Percentiles rank a stretch among this genome's conserved stretches.
These are phyloP conservation scores for Fonsecaea pedrosoi DNA, from an alignment of 2,329 filamentous ascomycete species.

Conservation along the genomic window DNA sequence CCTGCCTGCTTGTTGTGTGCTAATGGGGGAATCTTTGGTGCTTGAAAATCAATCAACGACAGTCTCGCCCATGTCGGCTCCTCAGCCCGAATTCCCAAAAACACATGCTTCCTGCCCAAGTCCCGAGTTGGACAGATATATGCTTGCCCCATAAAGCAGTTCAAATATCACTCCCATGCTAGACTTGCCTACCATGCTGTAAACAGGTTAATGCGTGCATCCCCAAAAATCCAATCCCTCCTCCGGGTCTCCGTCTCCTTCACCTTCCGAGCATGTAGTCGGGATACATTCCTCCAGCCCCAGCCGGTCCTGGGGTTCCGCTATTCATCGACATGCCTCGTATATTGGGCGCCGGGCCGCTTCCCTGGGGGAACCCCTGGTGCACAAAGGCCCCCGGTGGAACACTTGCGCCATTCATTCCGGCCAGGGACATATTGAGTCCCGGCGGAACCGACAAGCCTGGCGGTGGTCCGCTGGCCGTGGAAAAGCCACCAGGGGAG, in stretches of 20 bases:
- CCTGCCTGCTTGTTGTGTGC: constrained; percentile 28
- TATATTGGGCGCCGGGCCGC: constrained; percentile 43
- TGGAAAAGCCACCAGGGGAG: constrained; percentile 67
- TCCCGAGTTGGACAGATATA: neutral
- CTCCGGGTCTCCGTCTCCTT: constrained; percentile 16
- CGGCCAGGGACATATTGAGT: constrained; percentile 54
- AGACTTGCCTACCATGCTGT: constrained; percentile 1
- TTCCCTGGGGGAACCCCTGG: constrained; percentile 40
- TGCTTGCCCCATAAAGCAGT: constrained; percentile 2
- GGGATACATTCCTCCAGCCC: constrained; percentile 50
- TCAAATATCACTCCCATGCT: constrained; percentile 9
- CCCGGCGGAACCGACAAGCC: constrained; percentile 79
- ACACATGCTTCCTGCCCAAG: constrained; percentile 9
- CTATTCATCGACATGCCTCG: constrained; percentile 43
- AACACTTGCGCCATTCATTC: constrained; percentile 31
- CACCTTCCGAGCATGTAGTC: constrained; percentile 59
- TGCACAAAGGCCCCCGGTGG: constrained; percentile 36
- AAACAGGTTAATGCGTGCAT: neutral
- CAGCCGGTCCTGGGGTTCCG: constrained; percentile 40
- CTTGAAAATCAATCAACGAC: constrained; percentile 27
- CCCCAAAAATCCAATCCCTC: neutral
- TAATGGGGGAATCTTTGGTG: constrained; percentile 37
- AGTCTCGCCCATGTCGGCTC: constrained; percentile 13
- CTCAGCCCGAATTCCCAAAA: neutral
- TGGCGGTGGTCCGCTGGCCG: constrained; percentile 78